A percentile compares a stretch with the other conserved stretches of the same genome.
phyloP scores from a whole-genome alignment of 2,329 filamentous ascomycete species.

The Epichloe sylvatica region DNA sequence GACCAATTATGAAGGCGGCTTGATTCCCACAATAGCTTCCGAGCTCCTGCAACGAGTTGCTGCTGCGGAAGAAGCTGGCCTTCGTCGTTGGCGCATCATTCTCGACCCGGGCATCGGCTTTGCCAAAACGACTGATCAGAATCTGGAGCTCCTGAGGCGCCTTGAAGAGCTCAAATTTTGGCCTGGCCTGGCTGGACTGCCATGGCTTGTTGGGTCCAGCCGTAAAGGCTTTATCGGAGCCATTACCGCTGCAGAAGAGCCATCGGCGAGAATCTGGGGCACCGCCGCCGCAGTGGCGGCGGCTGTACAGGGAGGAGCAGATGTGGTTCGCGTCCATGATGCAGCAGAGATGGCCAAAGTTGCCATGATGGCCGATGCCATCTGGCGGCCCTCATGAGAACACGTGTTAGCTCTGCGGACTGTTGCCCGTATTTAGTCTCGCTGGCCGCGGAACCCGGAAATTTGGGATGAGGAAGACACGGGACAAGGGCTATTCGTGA shows the following conservation, averaged over 20 bases:
- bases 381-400: constrained; percentile 43
- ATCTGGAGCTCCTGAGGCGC: constrained; percentile 61
- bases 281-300: constrained; percentile 81
- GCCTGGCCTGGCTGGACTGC: constrained; percentile 53
- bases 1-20: constrained; percentile 52
- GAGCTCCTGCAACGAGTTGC: constrained; percentile 59
- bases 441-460: constrained; percentile 1
- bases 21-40: constrained; percentile 48
- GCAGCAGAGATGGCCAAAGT: constrained; percentile 75
- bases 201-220: constrained; percentile 82
- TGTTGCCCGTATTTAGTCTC: not conserved
- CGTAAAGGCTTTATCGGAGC: constrained; percentile 80
- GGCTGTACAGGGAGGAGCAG: constrained; percentile 68
- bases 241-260: constrained; percentile 60
- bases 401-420: not conserved
- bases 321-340: constrained; percentile 88
- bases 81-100: constrained; percentile 86
- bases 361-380: constrained; percentile 80
- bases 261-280: constrained; percentile 60
- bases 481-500: not conserved
- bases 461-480: not conserved
- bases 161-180: constrained; percentile 50
- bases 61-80: constrained; percentile 65
- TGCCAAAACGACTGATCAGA: constrained; percentile 70
- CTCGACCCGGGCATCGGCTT: constrained; percentile 92